These are phyloP conservation scores for Yamadazyma songkhlaensis DNA, from an alignment of 1,139 yeast species.

Conservation along the genomic window DNA sequence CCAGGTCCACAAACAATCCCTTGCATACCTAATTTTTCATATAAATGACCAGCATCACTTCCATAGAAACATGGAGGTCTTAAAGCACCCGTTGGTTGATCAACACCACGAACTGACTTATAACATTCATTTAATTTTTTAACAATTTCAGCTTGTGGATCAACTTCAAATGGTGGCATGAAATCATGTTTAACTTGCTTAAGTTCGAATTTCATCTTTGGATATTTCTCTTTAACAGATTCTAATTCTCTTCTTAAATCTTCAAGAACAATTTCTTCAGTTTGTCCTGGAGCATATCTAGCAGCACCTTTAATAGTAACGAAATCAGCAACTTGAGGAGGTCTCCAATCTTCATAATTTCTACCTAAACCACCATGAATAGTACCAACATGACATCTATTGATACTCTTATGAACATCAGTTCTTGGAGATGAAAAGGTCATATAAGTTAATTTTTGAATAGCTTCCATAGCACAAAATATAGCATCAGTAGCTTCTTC, in stretches of 20 bases:
- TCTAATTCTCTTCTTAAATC: conserved; percentile 19
- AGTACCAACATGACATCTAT: conserved; percentile 15
- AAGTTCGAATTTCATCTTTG: conserved; percentile 22
- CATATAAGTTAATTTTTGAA: conserved; percentile 13
- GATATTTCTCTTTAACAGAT: conserved; percentile 17
- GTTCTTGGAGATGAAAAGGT: conserved; percentile 13
- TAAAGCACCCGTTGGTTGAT: conserved; percentile 23
- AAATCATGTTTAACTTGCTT: conserved; percentile 18
- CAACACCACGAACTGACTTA: conserved; percentile 16
- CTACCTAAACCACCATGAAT: conserved; percentile 15
- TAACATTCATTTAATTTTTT: conserved; percentile 16
- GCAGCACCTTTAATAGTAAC: conserved; percentile 25
- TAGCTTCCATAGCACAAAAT: conserved; percentile 15
- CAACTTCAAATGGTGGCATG: conserved; percentile 25
- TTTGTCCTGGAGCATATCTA: conserved; percentile 24
- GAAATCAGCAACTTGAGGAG: conserved; percentile 24
- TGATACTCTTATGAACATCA: conserved; percentile 12
- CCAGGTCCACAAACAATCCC: conserved; percentile 16
- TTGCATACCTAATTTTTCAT: conserved; percentile 20
- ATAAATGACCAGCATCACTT: conserved; percentile 24
- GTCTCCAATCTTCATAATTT: conserved; percentile 17
- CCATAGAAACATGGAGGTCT: conserved; percentile 26
- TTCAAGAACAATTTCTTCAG: conserved; percentile 16
- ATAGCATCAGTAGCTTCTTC: conserved; percentile 17
- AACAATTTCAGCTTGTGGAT: conserved; percentile 19